These are phyloP conservation scores for Trichoderma aggressivum DNA, from an alignment of 2,329 filamentous ascomycete species.

Conservation along the genomic window DNA sequence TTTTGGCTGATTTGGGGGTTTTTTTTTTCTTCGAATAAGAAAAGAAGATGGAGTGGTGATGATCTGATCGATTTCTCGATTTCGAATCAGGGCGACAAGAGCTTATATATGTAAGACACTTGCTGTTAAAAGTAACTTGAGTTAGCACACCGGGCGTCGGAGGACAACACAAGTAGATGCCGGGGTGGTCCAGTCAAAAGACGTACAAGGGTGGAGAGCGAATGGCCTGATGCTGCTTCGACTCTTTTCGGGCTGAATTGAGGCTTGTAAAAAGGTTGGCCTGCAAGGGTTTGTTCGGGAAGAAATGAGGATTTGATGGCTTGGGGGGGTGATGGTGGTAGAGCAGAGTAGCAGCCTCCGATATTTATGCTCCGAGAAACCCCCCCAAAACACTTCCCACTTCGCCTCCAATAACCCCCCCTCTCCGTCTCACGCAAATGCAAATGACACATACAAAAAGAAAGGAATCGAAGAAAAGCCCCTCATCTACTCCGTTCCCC, in stretches of 20 bases:
- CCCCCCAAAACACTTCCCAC: not conserved
- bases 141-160: not conserved
- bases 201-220: slow-evolving; percentile 10
- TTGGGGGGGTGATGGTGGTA: not conserved
- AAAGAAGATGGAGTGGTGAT: not conserved
- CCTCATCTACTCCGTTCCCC: not conserved
- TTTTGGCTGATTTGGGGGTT: slow-evolving; percentile 20
- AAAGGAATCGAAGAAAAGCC: not conserved
- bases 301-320: not conserved
- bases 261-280: not conserved
- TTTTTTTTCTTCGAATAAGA: not conserved
- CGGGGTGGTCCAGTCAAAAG: not conserved
- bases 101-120: not conserved
- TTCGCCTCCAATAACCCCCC: not conserved
- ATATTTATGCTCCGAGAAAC: slow-evolving; percentile 11
- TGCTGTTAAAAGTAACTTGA: not conserved
- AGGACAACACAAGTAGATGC: not conserved
- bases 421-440: not conserved
- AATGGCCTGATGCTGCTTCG: slow-evolving; percentile 11
- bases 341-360: not conserved
- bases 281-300: not conserved
- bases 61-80: not conserved
- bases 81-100: not conserved
- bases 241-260: slow-evolving; percentile 6
- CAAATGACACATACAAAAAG: not conserved